These are phyloP conservation scores for Calophaca sinica DNA, from an alignment of 306 rosid genomes.

Conservation along the genomic window DNA sequence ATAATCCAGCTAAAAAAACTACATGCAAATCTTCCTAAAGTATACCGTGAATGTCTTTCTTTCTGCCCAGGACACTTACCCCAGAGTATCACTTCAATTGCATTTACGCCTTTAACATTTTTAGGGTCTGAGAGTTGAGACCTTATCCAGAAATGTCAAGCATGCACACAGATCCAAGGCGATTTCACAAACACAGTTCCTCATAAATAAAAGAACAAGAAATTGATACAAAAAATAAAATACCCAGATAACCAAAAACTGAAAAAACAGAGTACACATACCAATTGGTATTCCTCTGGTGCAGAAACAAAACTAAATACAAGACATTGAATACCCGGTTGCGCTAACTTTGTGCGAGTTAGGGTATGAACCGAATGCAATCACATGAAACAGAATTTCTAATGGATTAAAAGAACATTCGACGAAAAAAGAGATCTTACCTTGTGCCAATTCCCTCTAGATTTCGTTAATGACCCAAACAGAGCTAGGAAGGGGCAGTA, in stretches of 20 bases:
- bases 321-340: not conserved
- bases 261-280: no score
- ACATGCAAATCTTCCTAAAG: not conserved
- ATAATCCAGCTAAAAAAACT: not conserved
- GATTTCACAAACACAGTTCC: not conserved
- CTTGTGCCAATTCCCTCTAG: not conserved
- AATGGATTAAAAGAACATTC: not conserved
- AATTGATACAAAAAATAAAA: not conserved
- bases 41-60: not conserved
- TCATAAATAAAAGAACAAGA: not conserved
- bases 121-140: no score
- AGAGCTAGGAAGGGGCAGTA: not conserved
- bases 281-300: no score
- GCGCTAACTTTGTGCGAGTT: not conserved
- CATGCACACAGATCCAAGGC: not conserved
- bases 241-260: no score
- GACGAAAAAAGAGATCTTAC: not conserved
- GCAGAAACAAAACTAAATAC: not conserved
- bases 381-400: slow-evolving; percentile 10
- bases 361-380: slow-evolving; percentile 1
- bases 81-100: not conserved
- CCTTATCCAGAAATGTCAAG: no score
- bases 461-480: not conserved
- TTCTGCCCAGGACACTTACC: not conserved
- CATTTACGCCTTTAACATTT: not conserved